Percentiles rank a stretch among this genome's conserved stretches.
These are phyloP conservation scores for Aspergillus jensenii DNA, from an alignment of 2,329 filamentous ascomycete species.

Conservation along the genomic window DNA sequence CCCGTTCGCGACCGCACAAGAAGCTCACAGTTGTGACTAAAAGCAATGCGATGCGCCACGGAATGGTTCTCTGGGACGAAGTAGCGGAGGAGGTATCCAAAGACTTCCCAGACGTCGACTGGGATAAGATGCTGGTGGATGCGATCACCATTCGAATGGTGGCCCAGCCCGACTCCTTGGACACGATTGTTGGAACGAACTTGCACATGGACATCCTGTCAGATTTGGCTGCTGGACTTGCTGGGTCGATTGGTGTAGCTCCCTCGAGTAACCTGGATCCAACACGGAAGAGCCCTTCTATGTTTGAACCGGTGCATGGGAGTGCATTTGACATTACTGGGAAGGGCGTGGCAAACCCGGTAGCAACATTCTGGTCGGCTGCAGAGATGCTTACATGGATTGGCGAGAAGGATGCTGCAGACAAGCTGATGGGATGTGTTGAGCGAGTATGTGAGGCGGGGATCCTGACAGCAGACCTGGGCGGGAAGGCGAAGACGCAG, in stretches of 20 bases:
- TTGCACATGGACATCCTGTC: constrained; percentile 65
- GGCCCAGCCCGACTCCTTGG: constrained; percentile 49
- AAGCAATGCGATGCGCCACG: constrained; percentile 55
- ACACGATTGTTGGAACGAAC: constrained; percentile 57
- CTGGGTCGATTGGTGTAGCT: constrained; percentile 69
- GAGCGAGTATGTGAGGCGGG: constrained; percentile 58
- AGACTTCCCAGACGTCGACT: constrained; percentile 52
- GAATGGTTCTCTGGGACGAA: constrained; percentile 59
- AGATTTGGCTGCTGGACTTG: constrained; percentile 67
- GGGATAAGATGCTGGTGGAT: constrained; percentile 58
- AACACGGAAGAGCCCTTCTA: constrained; percentile 56
- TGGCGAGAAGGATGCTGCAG: constrained; percentile 57
- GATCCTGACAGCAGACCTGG: constrained; percentile 59
- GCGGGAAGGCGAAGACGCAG: constrained; percentile 56
- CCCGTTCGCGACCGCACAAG: constrained; percentile 48
- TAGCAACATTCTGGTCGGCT: constrained; percentile 68
- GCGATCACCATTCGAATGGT: constrained; percentile 59
- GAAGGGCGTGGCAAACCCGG: constrained; percentile 59
- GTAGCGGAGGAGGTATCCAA: constrained; percentile 48
- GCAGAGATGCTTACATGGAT: constrained; percentile 67
- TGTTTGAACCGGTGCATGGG: constrained; percentile 66
- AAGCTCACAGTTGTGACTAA: constrained; percentile 57
- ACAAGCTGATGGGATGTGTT: constrained; percentile 57
- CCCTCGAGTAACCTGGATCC: constrained; percentile 68
- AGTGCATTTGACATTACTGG: constrained; percentile 65